Conservation (phyloP, 164 flowering plant species). For the Chimonanthus praecox region DNA sequence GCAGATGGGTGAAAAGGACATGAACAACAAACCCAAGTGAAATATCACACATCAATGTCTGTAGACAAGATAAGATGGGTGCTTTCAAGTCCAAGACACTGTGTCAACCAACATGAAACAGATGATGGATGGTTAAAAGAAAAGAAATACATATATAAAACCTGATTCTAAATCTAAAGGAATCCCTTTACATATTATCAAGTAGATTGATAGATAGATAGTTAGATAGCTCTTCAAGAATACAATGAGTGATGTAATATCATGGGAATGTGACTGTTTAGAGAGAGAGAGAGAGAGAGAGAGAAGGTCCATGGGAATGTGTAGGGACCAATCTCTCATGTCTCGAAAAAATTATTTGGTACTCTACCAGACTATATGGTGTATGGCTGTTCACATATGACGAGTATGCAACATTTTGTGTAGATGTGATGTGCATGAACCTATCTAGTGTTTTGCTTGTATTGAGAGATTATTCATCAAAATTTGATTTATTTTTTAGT, state of each 20-base stretch:
- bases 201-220: constrained; percentile 5
- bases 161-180: neutral
- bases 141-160: constrained; percentile 1
- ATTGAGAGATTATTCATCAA: too few species aligned
- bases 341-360: constrained; percentile 2
- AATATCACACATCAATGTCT: constrained; percentile 62
- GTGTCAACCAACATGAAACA: constrained; percentile 64
- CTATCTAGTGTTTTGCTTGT: too few species aligned
- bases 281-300: constrained; percentile 5
- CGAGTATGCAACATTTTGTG: neutral
- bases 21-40: constrained; percentile 53
- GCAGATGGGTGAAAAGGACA: constrained; percentile 41
- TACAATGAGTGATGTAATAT: constrained; percentile 37
- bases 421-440: neutral
- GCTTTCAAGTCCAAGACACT: constrained; percentile 81
- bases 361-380: neutral
- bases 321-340: constrained; percentile 20
- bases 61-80: constrained; percentile 95
- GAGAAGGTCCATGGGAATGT: constrained; percentile 21
- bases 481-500: too few species aligned
- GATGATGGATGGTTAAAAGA: constrained; percentile 24
- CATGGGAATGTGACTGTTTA: constrained; percentile 29
- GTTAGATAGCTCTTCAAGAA: constrained; percentile 10
- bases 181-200: neutral
- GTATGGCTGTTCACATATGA: neutral